These are phyloP conservation scores for Aspergillaceae sp. DNA, from an alignment of 2,329 filamentous ascomycete genomes.

Conservation along the genomic window DNA sequence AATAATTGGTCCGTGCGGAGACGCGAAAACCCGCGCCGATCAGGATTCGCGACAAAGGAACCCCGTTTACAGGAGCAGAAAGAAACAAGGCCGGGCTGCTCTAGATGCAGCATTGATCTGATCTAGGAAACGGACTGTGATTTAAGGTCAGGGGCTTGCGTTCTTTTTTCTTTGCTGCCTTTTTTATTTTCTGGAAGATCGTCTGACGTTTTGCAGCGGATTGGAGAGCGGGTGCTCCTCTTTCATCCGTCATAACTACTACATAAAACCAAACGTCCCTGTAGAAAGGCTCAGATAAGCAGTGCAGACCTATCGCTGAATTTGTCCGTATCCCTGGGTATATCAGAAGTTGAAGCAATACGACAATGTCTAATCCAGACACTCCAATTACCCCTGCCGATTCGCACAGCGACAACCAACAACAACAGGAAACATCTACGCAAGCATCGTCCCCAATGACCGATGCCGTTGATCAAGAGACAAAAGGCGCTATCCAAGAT, in stretches of 20 bases:
- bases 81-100: not conserved
- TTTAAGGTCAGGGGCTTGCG: no score
- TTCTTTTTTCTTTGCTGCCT: no score
- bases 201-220: no score
- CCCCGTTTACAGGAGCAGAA: not conserved
- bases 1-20: conserved; percentile 24
- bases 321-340: not conserved
- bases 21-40: conserved; percentile 26
- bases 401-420: conserved; percentile 15
- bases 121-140: not conserved
- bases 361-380: conserved; percentile 19
- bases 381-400: conserved; percentile 20
- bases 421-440: conserved; percentile 20
- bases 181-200: not conserved
- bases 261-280: no score
- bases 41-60: conserved; percentile 1
- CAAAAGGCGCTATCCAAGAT: conserved; percentile 1
- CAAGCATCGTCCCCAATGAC: conserved; percentile 22
- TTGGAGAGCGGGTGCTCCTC: no score
- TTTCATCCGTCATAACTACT: no score
- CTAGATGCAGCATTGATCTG: not conserved
- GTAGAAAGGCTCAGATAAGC: not conserved
- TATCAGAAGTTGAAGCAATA: not conserved
- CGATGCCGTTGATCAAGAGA: conserved; percentile 8
- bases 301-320: not conserved